Evolutionary conservation across 768 basidiomycete genomes (phyloP).

Genomic region (Lactarius trivialis): DNA sequence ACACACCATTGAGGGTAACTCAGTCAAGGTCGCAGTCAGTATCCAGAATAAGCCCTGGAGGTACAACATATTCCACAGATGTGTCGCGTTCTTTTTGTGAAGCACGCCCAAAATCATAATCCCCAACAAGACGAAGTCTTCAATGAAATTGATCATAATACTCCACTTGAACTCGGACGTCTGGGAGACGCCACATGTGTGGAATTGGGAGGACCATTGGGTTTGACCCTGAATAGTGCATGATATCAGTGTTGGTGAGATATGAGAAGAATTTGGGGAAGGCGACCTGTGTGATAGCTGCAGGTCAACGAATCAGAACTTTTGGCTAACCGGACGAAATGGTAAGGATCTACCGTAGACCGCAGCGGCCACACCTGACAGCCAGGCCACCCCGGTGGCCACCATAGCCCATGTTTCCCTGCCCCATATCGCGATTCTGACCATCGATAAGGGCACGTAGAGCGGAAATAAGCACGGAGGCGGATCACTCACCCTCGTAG

Average conservation of each 20-base stretch:
- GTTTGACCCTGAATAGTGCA: slow-evolving; percentile 2
- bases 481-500: slow-evolving; percentile 13
- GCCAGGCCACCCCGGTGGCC: not conserved
- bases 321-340: not conserved
- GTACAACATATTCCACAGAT: slow-evolving; percentile 21
- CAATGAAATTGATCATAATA: slow-evolving; percentile 13
- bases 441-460: not conserved
- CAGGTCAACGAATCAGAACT: not conserved
- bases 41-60: slow-evolving; percentile 20
- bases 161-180: slow-evolving; percentile 10
- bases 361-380: not conserved
- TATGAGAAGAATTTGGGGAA: not conserved
- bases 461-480: not conserved
- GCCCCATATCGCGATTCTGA: slow-evolving; percentile 20
- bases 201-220: not conserved
- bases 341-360: slow-evolving; percentile 4
- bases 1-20: slow-evolving; percentile 16
- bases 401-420: slow-evolving; percentile 4
- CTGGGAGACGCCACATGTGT: not conserved
- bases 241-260: not conserved
- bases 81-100: slow-evolving; percentile 17
- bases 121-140: slow-evolving; percentile 8
- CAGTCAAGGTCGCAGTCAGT: slow-evolving; percentile 9
- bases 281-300: slow-evolving; percentile 13
- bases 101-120: slow-evolving; percentile 19